A percentile compares a stretch with the other conserved stretches of the same genome.
phyloP scores from a whole-genome alignment of 78 protist genomes.

The Dictyostelium citrinum region DNA sequence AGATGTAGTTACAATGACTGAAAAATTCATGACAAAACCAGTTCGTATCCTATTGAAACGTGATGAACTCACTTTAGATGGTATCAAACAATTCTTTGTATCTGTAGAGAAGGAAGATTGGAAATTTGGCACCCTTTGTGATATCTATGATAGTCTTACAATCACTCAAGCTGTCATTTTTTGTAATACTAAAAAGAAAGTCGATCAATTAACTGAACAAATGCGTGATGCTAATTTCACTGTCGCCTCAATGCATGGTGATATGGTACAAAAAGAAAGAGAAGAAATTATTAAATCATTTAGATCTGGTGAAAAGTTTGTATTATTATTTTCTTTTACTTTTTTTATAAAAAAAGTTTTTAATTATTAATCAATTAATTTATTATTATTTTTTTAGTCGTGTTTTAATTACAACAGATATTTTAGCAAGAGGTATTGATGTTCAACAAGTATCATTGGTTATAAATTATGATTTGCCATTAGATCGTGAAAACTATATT shows the following conservation, averaged over 20 bases:
- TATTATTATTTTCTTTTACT: not conserved
- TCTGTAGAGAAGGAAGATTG: constrained; percentile 98
- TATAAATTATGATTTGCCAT: constrained; percentile 95
- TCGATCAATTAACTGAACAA: constrained; percentile 91
- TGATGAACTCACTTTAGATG: constrained; percentile 98
- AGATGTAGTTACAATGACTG: constrained; percentile 95
- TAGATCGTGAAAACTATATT: constrained; percentile 81
- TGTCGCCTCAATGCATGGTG: constrained; percentile 97
- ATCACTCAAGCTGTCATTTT: constrained; percentile 99
- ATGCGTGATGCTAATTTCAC: constrained; percentile 95
- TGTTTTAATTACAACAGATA: constrained; percentile 97
- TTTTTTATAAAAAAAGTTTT: too few relatives aligned
- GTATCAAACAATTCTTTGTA: constrained; percentile 97
- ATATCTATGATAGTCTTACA: constrained; percentile 97
- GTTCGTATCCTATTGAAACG: constrained; percentile 97
- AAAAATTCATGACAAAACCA: constrained; percentile 95
- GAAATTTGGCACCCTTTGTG: constrained; percentile 99
- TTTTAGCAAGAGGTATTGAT: constrained; percentile 96
- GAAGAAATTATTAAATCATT: constrained; percentile 93
- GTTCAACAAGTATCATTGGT: constrained; percentile 94
- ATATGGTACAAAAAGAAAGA: constrained; percentile 94
- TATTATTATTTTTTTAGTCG: constrained; percentile 72
- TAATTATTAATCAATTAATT: not conserved
- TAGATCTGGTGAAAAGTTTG: constrained; percentile 87
- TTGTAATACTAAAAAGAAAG: constrained; percentile 96